Base-by-base conservation (phyloP, 2,329 filamentous ascomycete species). In the Tolypocladium ovalisporum region DNA sequence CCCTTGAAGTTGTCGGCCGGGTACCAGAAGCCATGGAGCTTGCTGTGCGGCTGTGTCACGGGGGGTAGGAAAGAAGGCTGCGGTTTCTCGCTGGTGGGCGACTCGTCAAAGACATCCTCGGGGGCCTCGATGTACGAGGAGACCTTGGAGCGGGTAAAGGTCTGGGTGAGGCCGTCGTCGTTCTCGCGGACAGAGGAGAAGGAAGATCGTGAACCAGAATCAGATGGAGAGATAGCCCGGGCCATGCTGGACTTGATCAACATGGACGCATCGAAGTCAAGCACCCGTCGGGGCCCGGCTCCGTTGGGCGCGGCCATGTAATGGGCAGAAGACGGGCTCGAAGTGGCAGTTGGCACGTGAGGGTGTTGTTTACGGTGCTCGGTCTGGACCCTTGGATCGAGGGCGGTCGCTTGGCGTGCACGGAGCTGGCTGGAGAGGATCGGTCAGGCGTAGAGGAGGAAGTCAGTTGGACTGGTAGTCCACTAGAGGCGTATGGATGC, bases 121-220 rank as follows among this genome's bases (percentile, higher is more conserved):
- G 75, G 70, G 34, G 69, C 68, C 57, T 73, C 70, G 52, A 74
- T 74, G 65, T 84, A 85, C 57, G 80, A 82, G 39, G 83, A 86
- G 60, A 85, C 72, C 69, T 85, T 86, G 66, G 81, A 80, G 56
- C 78, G 78, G 54, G 82, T 85, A 62, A 87, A 87, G 57, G 79
- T 81, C 73, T 87, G 84, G 57, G 80, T 78, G 35, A 84, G 70
- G 59, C 79, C 78, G 63, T 77, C 75, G 65, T 83, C 80, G 67
- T 80, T 79, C 73, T 85, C 82, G 60, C 82, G 76, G 59, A 85
- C 81, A 52, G 82, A 85, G 35, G 82, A 84, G 71, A 85, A 85
- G 58, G 82, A 85, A 35, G 79, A 79, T 59, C 81, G 78, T 5
- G 70, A 72, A 55, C 68, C 73, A 63, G 70, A 69, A 54, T 75